Conservation (phyloP, 257 asterid species). For the Plantago ovata region DNA sequence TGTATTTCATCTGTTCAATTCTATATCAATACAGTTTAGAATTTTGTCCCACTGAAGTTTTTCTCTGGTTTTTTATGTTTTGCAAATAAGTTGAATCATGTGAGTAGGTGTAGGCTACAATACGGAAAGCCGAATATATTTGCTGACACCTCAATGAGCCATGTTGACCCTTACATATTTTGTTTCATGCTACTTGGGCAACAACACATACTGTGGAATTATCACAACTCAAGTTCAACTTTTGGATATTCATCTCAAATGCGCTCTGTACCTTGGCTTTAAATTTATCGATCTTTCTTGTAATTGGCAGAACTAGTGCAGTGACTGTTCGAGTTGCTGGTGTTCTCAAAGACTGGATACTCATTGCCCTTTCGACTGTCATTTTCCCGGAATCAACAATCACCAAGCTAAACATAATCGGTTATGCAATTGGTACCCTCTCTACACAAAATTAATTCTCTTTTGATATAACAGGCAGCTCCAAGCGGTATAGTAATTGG, state of each 20-base stretch:
- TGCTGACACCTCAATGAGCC: too few species aligned
- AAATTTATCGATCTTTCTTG: constrained; percentile 93
- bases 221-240: constrained; percentile 76
- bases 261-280: constrained; percentile 92
- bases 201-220: constrained; percentile 93
- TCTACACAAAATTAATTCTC: constrained; percentile 5
- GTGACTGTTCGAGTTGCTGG: constrained; percentile 98
- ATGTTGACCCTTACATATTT: too few species aligned
- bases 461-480: constrained; percentile 13
- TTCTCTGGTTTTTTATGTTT: too few species aligned
- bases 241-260: constrained; percentile 96
- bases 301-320: constrained; percentile 97
- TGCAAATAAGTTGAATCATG: too few species aligned
- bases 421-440: constrained; percentile 83
- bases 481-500: constrained; percentile 6
- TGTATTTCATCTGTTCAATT: too few species aligned
- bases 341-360: constrained; percentile 96
- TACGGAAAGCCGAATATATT: too few species aligned
- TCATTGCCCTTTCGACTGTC: constrained; percentile 86
- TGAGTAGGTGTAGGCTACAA: too few species aligned
- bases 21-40: too few species aligned
- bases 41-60: too few species aligned
- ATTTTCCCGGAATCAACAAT: constrained; percentile 91
- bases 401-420: constrained; percentile 76
- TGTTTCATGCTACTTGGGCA: constrained; percentile 91